Evolutionary conservation across 805 yeast genomes (phyloP).

Genomic region (Wickerhamomyces ciferrii): DNA sequence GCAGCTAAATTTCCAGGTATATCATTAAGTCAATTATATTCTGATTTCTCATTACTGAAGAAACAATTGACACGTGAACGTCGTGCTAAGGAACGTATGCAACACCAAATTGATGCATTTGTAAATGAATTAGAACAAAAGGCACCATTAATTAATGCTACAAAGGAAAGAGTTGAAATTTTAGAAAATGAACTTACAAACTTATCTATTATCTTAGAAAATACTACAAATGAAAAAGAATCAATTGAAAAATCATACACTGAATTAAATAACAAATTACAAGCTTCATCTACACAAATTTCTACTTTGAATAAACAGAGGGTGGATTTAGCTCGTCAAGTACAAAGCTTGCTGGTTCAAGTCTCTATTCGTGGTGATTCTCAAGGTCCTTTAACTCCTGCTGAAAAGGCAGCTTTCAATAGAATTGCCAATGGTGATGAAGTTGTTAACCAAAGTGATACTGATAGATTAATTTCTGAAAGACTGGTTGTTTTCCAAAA

Average conservation of each 20-base stretch:
- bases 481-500: slow-evolving; percentile 67
- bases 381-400: slow-evolving; percentile 55
- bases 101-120: slow-evolving; percentile 64
- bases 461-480: slow-evolving; percentile 66
- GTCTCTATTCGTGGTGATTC: slow-evolving; percentile 50
- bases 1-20: slow-evolving; percentile 42
- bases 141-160: slow-evolving; percentile 70
- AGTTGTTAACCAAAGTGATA: slow-evolving; percentile 46
- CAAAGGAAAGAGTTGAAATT: slow-evolving; percentile 50
- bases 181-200: slow-evolving; percentile 53
- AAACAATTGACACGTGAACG: slow-evolving; percentile 66
- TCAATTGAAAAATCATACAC: slow-evolving; percentile 23
- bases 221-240: slow-evolving; percentile 44
- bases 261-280: slow-evolving; percentile 17
- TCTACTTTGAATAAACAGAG: slow-evolving; percentile 49
- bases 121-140: slow-evolving; percentile 72
- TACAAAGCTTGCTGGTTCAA: slow-evolving; percentile 69
- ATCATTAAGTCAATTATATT: slow-evolving; percentile 58
- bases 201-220: slow-evolving; percentile 50
- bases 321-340: slow-evolving; percentile 74
- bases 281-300: slow-evolving; percentile 29
- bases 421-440: slow-evolving; percentile 35
- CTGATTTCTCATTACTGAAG: slow-evolving; percentile 59
- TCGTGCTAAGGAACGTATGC: slow-evolving; percentile 63
- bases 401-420: slow-evolving; percentile 62